Conservation (phyloP, 192 early-diverging fungal species). For the Linnemannia schmuckeri region DNA sequence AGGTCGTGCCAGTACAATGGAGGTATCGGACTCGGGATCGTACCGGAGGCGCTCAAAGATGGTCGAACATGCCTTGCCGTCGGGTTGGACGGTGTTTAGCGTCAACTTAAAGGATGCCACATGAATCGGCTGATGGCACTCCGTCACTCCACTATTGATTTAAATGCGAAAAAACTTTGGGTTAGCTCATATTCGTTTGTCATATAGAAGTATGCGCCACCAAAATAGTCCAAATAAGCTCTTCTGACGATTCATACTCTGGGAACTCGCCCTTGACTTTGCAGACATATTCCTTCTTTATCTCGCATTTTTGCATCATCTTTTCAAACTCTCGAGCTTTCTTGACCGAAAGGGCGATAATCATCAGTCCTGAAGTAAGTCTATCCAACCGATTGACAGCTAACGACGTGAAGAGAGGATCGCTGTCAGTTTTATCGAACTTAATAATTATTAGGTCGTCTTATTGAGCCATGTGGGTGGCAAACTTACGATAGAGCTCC, state of each 20-base stretch:
- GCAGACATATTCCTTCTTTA: constrained; percentile 92
- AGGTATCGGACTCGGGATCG: constrained; percentile 70
- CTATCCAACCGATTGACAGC: constrained; percentile 93
- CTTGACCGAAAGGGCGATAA: constrained; percentile 75
- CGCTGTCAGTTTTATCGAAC: not conserved
- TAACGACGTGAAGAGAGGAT: constrained; percentile 29
- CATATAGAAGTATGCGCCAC: not conserved
- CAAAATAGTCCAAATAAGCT: not conserved
- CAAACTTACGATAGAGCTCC: constrained; percentile 67
- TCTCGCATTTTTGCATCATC: constrained; percentile 73
- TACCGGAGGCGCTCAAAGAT: constrained; percentile 76
- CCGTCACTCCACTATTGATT: constrained; percentile 63
- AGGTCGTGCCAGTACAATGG: constrained; percentile 85
- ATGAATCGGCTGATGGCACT: constrained; percentile 86
- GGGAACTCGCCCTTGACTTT: constrained; percentile 93
- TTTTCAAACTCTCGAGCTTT: constrained; percentile 74
- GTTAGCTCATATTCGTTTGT: too few species aligned
- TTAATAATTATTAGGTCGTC: too few species aligned
- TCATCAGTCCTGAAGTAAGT: constrained; percentile 92
- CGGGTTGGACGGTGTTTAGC: constrained; percentile 85
- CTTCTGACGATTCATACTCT: constrained; percentile 32
- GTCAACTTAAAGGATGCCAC: constrained; percentile 89
- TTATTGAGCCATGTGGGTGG: not conserved
- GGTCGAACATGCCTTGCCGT: constrained; percentile 89
- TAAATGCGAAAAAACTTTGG: not conserved